Evolutionary conservation across 139 green algal genomes (phyloP).

Genomic region (Coelastrella sp.): DNA sequence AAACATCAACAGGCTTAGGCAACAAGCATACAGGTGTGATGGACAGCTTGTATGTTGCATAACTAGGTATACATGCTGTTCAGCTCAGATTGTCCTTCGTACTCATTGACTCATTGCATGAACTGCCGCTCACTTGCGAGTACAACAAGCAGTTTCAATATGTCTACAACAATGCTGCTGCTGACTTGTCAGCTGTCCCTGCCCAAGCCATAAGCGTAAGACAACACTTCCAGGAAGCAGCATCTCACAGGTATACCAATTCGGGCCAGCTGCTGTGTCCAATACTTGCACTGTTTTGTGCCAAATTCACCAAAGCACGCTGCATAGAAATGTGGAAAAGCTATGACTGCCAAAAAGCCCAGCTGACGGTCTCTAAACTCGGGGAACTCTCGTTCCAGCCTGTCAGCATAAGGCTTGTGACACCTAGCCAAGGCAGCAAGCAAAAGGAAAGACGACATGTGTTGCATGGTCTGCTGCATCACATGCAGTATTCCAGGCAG

Average conservation of each 20-base stretch:
- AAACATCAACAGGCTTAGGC: no score
- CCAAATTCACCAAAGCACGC: slow-evolving; percentile 38
- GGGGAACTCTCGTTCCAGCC: not conserved
- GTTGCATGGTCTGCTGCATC: not conserved
- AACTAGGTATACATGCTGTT: no score
- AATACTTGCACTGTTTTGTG: slow-evolving; percentile 10
- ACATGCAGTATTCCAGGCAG: no score
- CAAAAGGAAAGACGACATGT: not conserved
- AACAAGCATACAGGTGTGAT: no score
- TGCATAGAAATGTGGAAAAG: slow-evolving; percentile 34
- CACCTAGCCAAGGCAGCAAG: not conserved
- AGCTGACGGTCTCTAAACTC: not conserved
- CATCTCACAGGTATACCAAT: slow-evolving; percentile 17
- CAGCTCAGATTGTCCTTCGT: no score
- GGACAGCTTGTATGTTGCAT: no score
- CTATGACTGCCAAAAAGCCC: slow-evolving; percentile 13
- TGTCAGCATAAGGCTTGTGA: slow-evolving; percentile 23
- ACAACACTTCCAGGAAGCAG: slow-evolving; percentile 27
- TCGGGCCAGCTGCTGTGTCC: not conserved
- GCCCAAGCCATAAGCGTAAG: not conserved
- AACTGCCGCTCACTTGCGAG: no score
- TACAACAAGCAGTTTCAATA: no score
- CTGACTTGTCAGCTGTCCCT: no score
- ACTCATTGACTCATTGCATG: no score
- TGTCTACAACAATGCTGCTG: not conserved